These are phyloP conservation scores for Trichoderma brevicompactum DNA, from an alignment of 2,329 filamentous ascomycete species.

Conservation along the genomic window DNA sequence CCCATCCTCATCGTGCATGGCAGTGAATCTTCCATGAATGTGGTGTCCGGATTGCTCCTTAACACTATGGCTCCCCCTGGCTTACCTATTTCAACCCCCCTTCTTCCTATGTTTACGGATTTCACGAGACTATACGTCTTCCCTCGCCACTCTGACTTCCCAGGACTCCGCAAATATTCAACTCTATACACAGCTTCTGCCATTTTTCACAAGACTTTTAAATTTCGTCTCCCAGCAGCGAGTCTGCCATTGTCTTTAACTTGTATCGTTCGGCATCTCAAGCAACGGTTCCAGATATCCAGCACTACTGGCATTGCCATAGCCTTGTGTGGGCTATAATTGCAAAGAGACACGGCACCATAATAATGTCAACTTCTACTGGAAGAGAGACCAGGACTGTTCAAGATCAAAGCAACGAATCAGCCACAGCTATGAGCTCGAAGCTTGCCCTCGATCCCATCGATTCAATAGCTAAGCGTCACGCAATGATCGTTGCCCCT, in stretches of 20 bases:
- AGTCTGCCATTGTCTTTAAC: not conserved
- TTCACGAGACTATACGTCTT: not conserved
- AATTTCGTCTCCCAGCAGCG: not conserved
- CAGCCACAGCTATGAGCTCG: not conserved
- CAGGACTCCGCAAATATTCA: not conserved
- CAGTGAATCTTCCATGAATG: constrained; percentile 26
- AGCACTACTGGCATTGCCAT: too few species aligned
- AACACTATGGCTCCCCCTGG: not conserved
- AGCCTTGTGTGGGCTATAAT: not conserved
- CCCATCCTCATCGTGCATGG: not conserved
- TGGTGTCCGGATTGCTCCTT: not conserved
- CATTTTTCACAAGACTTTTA: not conserved
- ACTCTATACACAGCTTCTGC: not conserved
- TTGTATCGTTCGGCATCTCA: not conserved
- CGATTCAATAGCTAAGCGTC: not conserved
- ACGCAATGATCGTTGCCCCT: not conserved
- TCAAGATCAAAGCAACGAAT: not conserved
- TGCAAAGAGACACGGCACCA: not conserved
- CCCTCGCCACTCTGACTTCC: not conserved
- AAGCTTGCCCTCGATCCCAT: not conserved
- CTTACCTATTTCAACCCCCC: not conserved
- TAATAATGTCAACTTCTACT: not conserved
- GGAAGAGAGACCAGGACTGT: not conserved
- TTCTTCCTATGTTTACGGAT: not conserved
- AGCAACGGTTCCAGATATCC: not conserved